Base-by-base conservation (phyloP, 345 rosid species). In the Eucalyptus paniculata region DNA sequence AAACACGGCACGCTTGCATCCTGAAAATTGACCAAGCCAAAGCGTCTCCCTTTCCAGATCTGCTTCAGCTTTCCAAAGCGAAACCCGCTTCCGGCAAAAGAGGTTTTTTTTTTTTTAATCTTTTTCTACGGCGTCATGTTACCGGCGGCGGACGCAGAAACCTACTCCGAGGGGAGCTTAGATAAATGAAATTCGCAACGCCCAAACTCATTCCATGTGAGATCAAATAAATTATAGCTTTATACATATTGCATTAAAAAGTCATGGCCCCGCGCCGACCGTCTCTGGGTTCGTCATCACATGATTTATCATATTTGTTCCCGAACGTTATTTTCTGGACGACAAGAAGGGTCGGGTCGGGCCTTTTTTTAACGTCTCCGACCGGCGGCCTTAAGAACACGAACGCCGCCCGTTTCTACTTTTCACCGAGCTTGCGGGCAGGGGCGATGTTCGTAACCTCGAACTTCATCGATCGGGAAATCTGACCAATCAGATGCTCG, bases 281-380 rank as follows among this genome's bases (percentile, higher is more conserved):
- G 0, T 60, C 32, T 28, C 32, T 30, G 14, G 69, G 17, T 60
- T n/a, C 15, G 0, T 3, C n/a, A 3, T 0, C 17, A n/a, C 34
- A 6, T 62, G 32, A n/a, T 62, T 14, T 14, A 13, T 30, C 4
- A 8, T 62, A 30, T 62, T 14, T 30, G 72, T 7, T 62, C 34
- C 72, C 26, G 9, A 62, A 62, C n/a, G 67, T 26, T 26, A 60
- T 60, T 60, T 60, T 26, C 16, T 12, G 1, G 67, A 26, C n/a
- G n/a, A 26, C 67, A 26, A 3, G 14, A 5, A 26, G n/a, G 67
- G 32, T 2, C 67, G 67, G 32, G 58, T 1, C 58, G 47, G 47
- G 58, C 0, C 1, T 60, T 60, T 58, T 58, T 26, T 12, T 2
- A 60, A 60, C n/a, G 67, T 60, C 16, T 60, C 67, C n/a, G 67